phyloP scores from a whole-genome alignment of 441 rosid species.

The Populus tomentosa region DNA sequence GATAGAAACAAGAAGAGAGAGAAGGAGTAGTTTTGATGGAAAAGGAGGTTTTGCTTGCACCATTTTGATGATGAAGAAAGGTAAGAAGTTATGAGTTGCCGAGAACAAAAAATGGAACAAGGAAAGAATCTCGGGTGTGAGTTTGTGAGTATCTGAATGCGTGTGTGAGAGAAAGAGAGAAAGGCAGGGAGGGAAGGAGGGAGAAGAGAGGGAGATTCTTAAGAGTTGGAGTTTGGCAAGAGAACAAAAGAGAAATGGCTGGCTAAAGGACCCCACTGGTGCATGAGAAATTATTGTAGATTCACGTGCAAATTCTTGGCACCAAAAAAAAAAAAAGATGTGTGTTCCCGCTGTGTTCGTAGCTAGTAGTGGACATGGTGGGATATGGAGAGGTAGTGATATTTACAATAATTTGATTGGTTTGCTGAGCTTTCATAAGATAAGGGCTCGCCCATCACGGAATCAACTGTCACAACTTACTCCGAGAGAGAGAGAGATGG shows the following conservation, averaged over 20 bases:
- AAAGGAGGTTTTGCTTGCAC: constrained; percentile 14
- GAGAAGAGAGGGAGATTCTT: constrained; percentile 38
- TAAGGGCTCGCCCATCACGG: constrained; percentile 16
- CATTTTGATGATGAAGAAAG: constrained; percentile 28
- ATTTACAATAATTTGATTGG: constrained; percentile 14
- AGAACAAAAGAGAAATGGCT: constrained; percentile 75
- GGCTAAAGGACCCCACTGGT: constrained; percentile 53
- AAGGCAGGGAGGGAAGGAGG: neutral
- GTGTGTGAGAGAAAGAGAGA: constrained; percentile 7
- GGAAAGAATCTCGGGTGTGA: neutral
- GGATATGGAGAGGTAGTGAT: neutral
- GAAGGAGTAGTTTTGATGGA: constrained; percentile 14
- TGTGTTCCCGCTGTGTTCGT: neutral
- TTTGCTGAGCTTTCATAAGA: constrained; percentile 15
- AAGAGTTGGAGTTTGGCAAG: constrained; percentile 65
- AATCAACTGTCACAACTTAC: constrained; percentile 4
- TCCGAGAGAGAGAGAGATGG: neutral
- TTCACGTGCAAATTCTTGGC: constrained; percentile 66
- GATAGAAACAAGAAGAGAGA: constrained; percentile 17
- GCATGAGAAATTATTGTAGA: constrained; percentile 82
- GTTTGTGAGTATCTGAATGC: neutral
- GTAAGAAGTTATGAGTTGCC: too few species aligned
- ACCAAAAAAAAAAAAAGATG: neutral
- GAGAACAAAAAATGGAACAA: neutral
- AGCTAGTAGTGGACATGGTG: neutral